A percentile compares a stretch with the other conserved stretches of the same genome.
Conservation (phyloP, 1,139 yeast species). For the Geotrichum citri-aurantii region DNA sequence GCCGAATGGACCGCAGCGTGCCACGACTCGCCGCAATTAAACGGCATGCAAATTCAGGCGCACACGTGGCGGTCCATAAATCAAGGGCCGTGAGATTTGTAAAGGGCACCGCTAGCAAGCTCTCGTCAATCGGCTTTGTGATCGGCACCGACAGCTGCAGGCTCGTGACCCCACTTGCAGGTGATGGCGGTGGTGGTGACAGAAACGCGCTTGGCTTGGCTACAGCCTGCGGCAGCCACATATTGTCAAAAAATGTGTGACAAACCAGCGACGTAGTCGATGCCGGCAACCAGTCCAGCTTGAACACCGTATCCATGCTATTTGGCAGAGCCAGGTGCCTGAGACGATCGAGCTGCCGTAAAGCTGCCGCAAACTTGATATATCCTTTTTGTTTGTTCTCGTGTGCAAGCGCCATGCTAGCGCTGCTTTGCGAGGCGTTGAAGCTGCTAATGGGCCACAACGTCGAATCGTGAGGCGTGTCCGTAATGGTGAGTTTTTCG, state of each 20-base stretch:
- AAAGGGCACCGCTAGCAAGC: not conserved
- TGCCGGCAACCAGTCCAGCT: not conserved
- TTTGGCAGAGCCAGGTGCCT: constrained; percentile 2
- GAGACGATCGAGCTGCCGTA: not conserved
- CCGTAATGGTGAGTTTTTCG: constrained; percentile 4
- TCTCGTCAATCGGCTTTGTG: not conserved
- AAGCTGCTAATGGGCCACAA: not conserved
- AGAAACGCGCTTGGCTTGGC: not conserved
- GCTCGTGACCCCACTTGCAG: not conserved
- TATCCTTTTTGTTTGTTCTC: not conserved
- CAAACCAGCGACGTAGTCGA: not conserved
- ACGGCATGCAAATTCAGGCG: not conserved
- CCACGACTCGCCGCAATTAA: not conserved
- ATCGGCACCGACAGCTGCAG: constrained; percentile 1
- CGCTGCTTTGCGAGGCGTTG: not conserved
- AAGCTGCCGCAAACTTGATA: not conserved
- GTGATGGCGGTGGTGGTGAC: not conserved
- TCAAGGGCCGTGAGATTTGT: constrained; percentile 1
- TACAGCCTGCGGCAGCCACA: not conserved
- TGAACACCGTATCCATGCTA: not conserved
- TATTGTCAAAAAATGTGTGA: not conserved
- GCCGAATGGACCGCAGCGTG: not conserved
- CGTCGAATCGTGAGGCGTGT: not conserved
- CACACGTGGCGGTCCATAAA: not conserved
- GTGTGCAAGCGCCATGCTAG: not conserved